phyloP scores from a whole-genome alignment of 257 asterid genomes.

The Ehretia macrophylla region DNA sequence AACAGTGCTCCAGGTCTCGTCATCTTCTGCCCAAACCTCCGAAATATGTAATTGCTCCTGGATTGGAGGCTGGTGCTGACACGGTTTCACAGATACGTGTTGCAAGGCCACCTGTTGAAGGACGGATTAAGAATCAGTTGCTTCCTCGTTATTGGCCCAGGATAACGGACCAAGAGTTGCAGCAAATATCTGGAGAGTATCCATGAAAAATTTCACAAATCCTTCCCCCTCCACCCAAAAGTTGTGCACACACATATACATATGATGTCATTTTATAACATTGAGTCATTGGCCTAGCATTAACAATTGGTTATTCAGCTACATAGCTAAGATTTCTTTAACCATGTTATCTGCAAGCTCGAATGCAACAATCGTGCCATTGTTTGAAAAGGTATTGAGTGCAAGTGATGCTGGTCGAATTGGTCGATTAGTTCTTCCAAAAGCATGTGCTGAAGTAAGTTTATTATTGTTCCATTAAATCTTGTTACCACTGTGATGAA shows the following conservation, averaged over 20 bases:
- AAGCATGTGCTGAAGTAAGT: conserved; percentile 98
- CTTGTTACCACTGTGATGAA: background rate
- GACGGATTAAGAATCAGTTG: conserved; percentile 83
- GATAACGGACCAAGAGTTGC: conserved; percentile 92
- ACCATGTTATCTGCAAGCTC: conserved; percentile 52
- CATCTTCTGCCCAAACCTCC: conserved; percentile 73
- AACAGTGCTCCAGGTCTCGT: conserved; percentile 55
- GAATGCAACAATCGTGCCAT: conserved; percentile 77
- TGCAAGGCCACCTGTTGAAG: conserved; percentile 96
- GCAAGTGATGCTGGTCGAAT: conserved; percentile 99
- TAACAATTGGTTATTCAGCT: background rate
- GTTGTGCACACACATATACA: background rate
- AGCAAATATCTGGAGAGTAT: conserved; percentile 97
- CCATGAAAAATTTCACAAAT: conserved; percentile 27
- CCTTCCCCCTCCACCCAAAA: background rate
- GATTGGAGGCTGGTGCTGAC: conserved; percentile 47
- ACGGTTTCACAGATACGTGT: conserved; percentile 64
- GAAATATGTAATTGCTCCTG: conserved; percentile 42
- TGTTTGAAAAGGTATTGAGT: conserved; percentile 95
- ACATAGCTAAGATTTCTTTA: conserved; percentile 37
- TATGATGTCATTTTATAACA: background rate
- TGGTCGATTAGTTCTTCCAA: conserved; percentile 97
- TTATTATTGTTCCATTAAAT: conserved; percentile 13
- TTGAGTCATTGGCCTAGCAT: background rate
- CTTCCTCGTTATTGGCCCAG: conserved; percentile 99